Percentiles rank a stretch among this genome's conserved stretches.
phyloP scores from a whole-genome alignment of 768 basidiomycete genomes.

The Cystofilobasidium macerans region DNA sequence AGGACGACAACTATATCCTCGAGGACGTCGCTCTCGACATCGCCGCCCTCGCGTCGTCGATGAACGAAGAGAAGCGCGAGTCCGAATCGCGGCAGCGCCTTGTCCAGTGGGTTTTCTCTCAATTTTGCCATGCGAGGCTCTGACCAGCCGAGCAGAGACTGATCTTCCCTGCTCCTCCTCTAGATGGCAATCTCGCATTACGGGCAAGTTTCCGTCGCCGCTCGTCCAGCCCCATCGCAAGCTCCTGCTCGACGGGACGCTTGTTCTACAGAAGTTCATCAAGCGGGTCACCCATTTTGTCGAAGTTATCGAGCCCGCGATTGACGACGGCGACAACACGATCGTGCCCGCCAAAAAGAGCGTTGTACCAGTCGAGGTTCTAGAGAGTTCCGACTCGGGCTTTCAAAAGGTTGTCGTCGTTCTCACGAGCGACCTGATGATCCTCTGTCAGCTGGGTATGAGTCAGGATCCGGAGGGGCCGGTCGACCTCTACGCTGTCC shows the following conservation, averaged over 20 bases:
- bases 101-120: slow-evolving; percentile 73
- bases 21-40: slow-evolving; percentile 80
- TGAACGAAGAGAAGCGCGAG: slow-evolving; percentile 98
- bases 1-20: slow-evolving; percentile 57
- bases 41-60: slow-evolving; percentile 73
- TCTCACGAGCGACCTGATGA: slow-evolving; percentile 84
- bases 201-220: slow-evolving; percentile 88
- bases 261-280: slow-evolving; percentile 79
- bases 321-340: slow-evolving; percentile 31
- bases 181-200: slow-evolving; percentile 52
- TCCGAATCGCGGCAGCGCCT: slow-evolving; percentile 82
- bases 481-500: slow-evolving; percentile 92
- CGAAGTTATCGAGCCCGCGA: slow-evolving; percentile 44
- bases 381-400: slow-evolving; percentile 54
- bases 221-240: slow-evolving; percentile 94
- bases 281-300: slow-evolving; percentile 71
- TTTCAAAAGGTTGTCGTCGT: slow-evolving; percentile 52
- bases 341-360: slow-evolving; percentile 48
- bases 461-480: slow-evolving; percentile 51
- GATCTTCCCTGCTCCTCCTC: neutral
- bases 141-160: too few relatives aligned
- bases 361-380: slow-evolving; percentile 77
- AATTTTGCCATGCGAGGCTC: too few relatives aligned
- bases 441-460: slow-evolving; percentile 76
- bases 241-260: slow-evolving; percentile 81